A percentile compares a stretch with the other conserved stretches of the same genome.
Conservation (phyloP, 2,329 filamentous ascomycete species). For the Penicillium sp. region DNA sequence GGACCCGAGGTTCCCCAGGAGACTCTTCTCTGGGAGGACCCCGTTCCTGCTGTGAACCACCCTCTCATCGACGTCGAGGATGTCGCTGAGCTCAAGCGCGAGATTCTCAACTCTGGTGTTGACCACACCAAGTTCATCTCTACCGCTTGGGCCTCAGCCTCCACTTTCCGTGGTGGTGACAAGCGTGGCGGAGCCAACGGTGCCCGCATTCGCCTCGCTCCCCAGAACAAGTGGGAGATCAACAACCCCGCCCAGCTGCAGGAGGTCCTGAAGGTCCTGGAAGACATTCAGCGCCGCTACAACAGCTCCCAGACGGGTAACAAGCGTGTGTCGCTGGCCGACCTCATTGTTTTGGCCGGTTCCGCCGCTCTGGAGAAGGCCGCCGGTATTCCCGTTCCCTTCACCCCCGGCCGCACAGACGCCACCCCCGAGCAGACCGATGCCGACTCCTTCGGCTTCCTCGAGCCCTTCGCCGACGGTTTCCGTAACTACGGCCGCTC, state of each 20-base stretch:
- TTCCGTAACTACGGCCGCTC: slow-evolving; percentile 78
- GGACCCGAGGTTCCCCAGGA: slow-evolving; percentile 74
- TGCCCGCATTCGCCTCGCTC: slow-evolving; percentile 71
- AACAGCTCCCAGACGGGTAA: slow-evolving; percentile 54
- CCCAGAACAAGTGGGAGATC: slow-evolving; percentile 70
- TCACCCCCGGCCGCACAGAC: slow-evolving; percentile 71
- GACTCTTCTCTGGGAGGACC: slow-evolving; percentile 73
- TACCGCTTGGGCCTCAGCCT: slow-evolving; percentile 69
- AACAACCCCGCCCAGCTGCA: slow-evolving; percentile 71
- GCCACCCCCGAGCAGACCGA: slow-evolving; percentile 74
- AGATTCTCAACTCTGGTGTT: slow-evolving; percentile 65
- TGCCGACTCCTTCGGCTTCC: slow-evolving; percentile 60
- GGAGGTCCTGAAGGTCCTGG: slow-evolving; percentile 62
- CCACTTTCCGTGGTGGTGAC: slow-evolving; percentile 72
- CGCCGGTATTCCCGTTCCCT: slow-evolving; percentile 65
- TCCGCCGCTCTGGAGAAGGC: slow-evolving; percentile 72
- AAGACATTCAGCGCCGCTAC: slow-evolving; percentile 67
- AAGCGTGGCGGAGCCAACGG: slow-evolving; percentile 84
- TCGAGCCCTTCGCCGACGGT: slow-evolving; percentile 70
- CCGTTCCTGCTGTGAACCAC: slow-evolving; percentile 62
- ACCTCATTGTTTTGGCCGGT: slow-evolving; percentile 76
- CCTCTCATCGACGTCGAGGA: slow-evolving; percentile 64
- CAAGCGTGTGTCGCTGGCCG: slow-evolving; percentile 77
- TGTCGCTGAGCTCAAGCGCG: slow-evolving; percentile 65
- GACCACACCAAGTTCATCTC: slow-evolving; percentile 63